phyloP scores from a whole-genome alignment of 495 filamentous ascomycete genomes.

The Xylaria sp. region DNA sequence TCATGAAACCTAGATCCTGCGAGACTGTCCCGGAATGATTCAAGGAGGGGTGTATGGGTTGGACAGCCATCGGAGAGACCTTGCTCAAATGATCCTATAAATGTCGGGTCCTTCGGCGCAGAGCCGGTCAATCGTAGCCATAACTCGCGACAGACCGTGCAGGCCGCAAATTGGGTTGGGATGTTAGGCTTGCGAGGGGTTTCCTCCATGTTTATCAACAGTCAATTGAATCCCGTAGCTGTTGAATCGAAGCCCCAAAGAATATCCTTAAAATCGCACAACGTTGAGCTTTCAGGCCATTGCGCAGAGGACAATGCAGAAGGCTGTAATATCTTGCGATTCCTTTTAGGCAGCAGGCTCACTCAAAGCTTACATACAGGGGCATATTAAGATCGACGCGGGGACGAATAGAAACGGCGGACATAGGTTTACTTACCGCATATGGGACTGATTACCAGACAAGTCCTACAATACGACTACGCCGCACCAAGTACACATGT shows the following conservation, averaged over 20 bases:
- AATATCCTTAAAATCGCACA: too few species aligned
- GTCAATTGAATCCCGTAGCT: background rate
- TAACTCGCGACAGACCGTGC: background rate
- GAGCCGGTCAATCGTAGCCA: background rate
- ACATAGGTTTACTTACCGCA: too few species aligned
- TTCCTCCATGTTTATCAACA: background rate
- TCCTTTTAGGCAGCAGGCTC: too few species aligned
- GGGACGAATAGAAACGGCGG: too few species aligned
- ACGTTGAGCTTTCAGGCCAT: too few species aligned
- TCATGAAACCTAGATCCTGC: background rate
- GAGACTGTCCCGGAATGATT: background rate
- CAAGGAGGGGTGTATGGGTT: background rate
- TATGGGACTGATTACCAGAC: too few species aligned
- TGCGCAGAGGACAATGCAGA: too few species aligned
- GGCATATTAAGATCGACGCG: too few species aligned
- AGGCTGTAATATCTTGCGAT: too few species aligned
- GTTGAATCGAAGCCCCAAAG: background rate
- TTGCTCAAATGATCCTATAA: slow-evolving; percentile 5
- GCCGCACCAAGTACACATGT: too few species aligned
- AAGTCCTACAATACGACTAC: too few species aligned
- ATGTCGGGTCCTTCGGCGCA: background rate
- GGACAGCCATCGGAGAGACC: background rate
- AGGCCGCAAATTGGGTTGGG: background rate
- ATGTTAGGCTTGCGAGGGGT: background rate
- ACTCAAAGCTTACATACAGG: too few species aligned